These are phyloP conservation scores for Trifolium subterraneum DNA, from an alignment of 306 rosid genomes.

Conservation along the genomic window DNA sequence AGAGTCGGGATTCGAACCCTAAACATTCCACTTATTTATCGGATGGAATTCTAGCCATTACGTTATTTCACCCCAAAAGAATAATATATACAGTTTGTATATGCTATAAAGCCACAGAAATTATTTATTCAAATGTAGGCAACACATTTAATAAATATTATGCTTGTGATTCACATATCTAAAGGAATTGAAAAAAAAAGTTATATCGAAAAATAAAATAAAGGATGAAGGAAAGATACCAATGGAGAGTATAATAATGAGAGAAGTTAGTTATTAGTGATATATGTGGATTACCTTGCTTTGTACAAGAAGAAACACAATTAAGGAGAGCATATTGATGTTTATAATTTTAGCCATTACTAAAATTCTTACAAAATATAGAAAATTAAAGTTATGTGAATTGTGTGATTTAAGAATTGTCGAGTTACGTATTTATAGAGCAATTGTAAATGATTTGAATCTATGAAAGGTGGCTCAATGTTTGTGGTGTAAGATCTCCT, in stretches of 20 bases:
- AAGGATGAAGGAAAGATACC: not conserved
- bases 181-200: not conserved
- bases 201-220: too few species aligned
- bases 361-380: not conserved
- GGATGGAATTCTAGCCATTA: too few species aligned
- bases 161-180: not conserved
- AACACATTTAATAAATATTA: not conserved
- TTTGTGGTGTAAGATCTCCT: not conserved
- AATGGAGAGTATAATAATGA: not conserved
- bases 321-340: slow-evolving; percentile 15
- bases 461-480: not conserved
- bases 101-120: not conserved
- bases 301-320: slow-evolving; percentile 42
- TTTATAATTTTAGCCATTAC: slow-evolving; percentile 46
- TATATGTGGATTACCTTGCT: slow-evolving; percentile 50
- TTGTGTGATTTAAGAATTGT: slow-evolving; percentile 1
- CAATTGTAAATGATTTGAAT: slow-evolving; percentile 4
- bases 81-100: too few species aligned
- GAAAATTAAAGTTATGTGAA: not conserved
- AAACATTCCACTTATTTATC: too few species aligned
- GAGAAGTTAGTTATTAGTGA: not conserved
- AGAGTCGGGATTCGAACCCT: too few species aligned
- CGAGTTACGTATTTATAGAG: slow-evolving; percentile 31
- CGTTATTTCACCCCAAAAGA: too few species aligned
- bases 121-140: not conserved